Evolutionary conservation across 129 eudicot species (phyloP), one percentile per base, ranked within the genome.

Genomic region (Dittrichia graveolens): DNA sequence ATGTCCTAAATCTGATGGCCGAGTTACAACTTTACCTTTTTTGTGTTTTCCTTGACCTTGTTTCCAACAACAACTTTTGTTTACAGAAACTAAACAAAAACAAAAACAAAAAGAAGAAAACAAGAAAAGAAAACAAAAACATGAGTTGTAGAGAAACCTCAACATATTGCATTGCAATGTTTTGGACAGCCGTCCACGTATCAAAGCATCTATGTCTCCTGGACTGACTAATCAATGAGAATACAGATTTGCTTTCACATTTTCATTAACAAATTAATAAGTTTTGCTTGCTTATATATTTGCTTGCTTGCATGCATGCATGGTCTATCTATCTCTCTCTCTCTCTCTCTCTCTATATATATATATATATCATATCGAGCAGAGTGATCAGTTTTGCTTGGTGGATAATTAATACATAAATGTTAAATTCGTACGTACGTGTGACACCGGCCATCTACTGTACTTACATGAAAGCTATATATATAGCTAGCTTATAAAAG

Each of bases 1-100:
- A 70, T 60, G 2, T 54, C 59, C 63, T 44, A 70, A 78, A 61
- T 78, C 65, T 77, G 71, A 24, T 24, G n/a, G n/a, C n/a, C 31
- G 31, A 61, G 61, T 70, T 48, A 70, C 81, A 70, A 14, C 35
- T 78, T 78, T 78, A 5, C 64, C 81, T 72, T 63, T 69, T 77
- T 69, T 77, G 81, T 77, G 81, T 77, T 77, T 77, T 76, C 74
- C 81, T 77, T 77, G 40, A 34, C 77, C 72, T 78, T 78, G 77
- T 69, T 78, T 78, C 81, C 81, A 78, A 70, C 77, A 78, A 70
- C 77, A 78, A 78, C 76, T 65, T 44, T 5, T 75, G 79, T 66
- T 65, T 61, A 60, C 43, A 49, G 40, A 42, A n/a, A n/a, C n/a
- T n/a, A n/a, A n/a, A n/a, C n/a, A n/a, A n/a, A n/a, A n/a, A n/a